These are phyloP conservation scores for Coelastrella sp. DNA, from an alignment of 139 green algal species.

Conservation along the genomic window DNA sequence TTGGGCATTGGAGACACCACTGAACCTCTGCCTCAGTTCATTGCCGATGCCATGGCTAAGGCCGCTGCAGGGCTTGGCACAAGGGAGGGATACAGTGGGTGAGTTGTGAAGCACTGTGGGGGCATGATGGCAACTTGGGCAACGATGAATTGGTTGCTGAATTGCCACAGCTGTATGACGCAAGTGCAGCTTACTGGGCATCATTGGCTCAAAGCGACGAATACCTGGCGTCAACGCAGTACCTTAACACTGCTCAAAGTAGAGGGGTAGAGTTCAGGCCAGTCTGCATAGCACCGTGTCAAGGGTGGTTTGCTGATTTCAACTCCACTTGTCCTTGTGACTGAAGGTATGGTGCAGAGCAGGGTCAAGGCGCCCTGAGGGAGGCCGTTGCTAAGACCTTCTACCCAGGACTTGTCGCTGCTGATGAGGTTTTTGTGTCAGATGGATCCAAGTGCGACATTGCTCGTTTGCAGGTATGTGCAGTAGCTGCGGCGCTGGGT, in stretches of 20 bases:
- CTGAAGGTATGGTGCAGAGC: conserved; percentile 94
- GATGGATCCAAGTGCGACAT: conserved; percentile 99
- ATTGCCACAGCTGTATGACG: too few relatives aligned
- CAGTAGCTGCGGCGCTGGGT: too few relatives aligned
- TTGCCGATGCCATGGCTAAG: conserved; percentile 88
- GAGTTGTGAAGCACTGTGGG: too few relatives aligned
- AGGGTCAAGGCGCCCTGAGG: conserved; percentile 86
- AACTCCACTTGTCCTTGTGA: background rate
- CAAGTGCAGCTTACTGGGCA: too few relatives aligned
- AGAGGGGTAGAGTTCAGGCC: too few relatives aligned
- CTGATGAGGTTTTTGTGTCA: conserved; percentile 95
- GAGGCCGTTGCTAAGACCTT: conserved; percentile 85
- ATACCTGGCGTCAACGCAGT: too few relatives aligned
- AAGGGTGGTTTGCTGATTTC: background rate
- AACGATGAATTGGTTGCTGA: too few relatives aligned
- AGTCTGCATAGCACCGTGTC: too few relatives aligned
- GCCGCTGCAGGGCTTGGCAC: conserved; percentile 89
- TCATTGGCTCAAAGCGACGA: too few relatives aligned
- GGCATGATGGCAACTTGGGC: too few relatives aligned
- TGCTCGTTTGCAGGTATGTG: conserved; percentile 93
- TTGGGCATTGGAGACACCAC: conserved; percentile 99
- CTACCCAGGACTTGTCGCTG: conserved; percentile 80
- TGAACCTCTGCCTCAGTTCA: conserved; percentile 93
- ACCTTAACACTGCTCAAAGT: too few relatives aligned
- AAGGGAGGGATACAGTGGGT: conserved; percentile 95